A percentile compares a stretch with the other conserved stretches of the same genome.
Conservation (phyloP, 352 stramenopile genomes). For the Globisporangium carolinianum region DNA sequence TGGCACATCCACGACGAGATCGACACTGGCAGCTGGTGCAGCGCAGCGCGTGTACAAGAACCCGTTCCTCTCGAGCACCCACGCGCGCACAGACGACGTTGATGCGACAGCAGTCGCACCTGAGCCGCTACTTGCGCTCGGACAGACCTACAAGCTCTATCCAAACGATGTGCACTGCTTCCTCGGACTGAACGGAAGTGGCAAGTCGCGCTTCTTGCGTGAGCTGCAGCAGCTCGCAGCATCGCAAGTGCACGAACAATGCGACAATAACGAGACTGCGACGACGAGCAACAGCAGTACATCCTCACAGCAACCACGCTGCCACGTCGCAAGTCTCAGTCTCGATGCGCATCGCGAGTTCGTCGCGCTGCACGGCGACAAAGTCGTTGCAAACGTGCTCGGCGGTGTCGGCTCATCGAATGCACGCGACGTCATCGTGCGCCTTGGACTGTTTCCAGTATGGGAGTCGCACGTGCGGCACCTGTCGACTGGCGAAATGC, state of each 20-base stretch:
- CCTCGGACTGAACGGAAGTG: constrained; percentile 60
- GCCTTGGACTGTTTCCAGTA: constrained; percentile 89
- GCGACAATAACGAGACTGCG: neutral
- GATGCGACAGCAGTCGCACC: neutral
- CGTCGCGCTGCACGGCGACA: constrained; percentile 43
- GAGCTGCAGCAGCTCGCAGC: constrained; percentile 23
- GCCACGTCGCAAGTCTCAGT: constrained; percentile 41
- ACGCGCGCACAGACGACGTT: neutral
- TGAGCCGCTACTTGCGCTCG: constrained; percentile 26
- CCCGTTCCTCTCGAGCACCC: constrained; percentile 3
- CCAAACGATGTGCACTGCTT: constrained; percentile 64
- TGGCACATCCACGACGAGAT: neutral
- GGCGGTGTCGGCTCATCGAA: constrained; percentile 56
- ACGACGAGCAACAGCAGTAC: neutral
- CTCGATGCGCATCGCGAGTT: constrained; percentile 87
- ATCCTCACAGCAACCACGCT: constrained; percentile 5
- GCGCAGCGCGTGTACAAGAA: constrained; percentile 6
- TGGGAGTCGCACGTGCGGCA: constrained; percentile 78
- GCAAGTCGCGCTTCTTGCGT: constrained; percentile 51
- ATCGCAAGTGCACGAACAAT: neutral
- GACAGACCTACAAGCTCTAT: constrained; percentile 33
- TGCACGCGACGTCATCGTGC: constrained; percentile 86
- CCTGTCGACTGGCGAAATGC: constrained; percentile 91
- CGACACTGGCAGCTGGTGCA: too few relatives aligned
- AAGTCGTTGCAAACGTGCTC: constrained; percentile 60